Base-by-base conservation (phyloP, 768 basidiomycete genomes). In the Phlebiopsis gigantea region DNA sequence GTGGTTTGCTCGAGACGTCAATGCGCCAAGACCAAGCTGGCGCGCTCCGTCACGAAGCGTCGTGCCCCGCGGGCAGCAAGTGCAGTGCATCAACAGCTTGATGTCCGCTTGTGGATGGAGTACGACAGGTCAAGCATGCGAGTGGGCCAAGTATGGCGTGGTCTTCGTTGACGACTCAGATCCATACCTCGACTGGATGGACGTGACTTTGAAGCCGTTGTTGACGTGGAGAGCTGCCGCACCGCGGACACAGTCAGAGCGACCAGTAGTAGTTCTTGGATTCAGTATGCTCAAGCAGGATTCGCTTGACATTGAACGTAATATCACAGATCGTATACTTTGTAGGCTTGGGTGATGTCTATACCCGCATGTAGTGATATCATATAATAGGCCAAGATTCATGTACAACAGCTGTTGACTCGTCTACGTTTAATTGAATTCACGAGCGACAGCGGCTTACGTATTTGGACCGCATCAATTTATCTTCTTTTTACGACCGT, bases 101-200 rank as follows among this genome's bases (percentile, higher is more conserved):
- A 61, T 82, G 2, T n/a, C 64, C 2, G 79, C 73, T 1, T 82
- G 82, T 62, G 79, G 76, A 14, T 79, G 77, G 78, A 28, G 28
- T 4, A 8, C 31, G 1, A 24, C 42, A 4, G 8, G 26, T 14
- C 14, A 24, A 24, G n/a, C 28, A 42, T 42, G 21, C 60, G 56
- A 25, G 15, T 65, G 62, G 60, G 62, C 58, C 3, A 22, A 49
- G 21, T 55, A 55, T n/a, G 68, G 68, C n/a, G 65, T 68, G 44
- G 55, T 68, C 17, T 65, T 70, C 56, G 57, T 68, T 12, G 63
- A 69, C 50, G 53, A 61, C 3, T 29, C 49, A 5, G 19, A 39
- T 14, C 7, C 30, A 9, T 12, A 12, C 9, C 24, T 9, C 19
- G n/a, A 17, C 7, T 56, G 57, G 57, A 44, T 55, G 14, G 49